Conservation (phyloP, 1,284 basidiomycete genomes). For the Termitomyces sp. region DNA sequence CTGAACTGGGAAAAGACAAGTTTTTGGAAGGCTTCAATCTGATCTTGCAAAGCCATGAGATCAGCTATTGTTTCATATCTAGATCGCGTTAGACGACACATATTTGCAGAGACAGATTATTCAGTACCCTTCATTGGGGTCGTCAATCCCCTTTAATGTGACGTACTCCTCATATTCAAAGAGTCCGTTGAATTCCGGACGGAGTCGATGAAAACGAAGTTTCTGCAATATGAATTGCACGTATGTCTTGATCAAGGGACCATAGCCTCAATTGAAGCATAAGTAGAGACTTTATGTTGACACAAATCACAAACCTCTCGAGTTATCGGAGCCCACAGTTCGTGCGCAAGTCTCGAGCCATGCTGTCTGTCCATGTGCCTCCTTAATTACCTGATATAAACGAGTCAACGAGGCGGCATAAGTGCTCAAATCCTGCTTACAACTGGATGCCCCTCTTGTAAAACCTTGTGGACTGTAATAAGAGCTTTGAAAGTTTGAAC, state of each 20-base stretch:
- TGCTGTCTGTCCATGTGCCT: constrained; percentile 92
- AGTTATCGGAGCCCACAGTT: constrained; percentile 77
- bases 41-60: constrained; percentile 93
- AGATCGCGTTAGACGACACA: constrained; percentile 5
- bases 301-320: constrained; percentile 53
- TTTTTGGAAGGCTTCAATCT: constrained; percentile 96
- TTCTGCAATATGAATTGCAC: constrained; percentile 94
- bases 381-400: constrained; percentile 75
- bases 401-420: constrained; percentile 7
- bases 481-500: constrained; percentile 95
- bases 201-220: constrained; percentile 87
- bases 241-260: constrained; percentile 87
- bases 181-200: constrained; percentile 93
- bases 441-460: constrained; percentile 92
- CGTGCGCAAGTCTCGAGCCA: constrained; percentile 95
- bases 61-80: constrained; percentile 96
- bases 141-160: constrained; percentile 91
- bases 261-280: constrained; percentile 62
- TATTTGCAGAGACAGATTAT: neutral
- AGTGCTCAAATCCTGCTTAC: constrained; percentile 37
- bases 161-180: constrained; percentile 98
- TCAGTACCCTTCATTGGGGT: constrained; percentile 95
- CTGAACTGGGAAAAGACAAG: constrained; percentile 92
- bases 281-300: constrained; percentile 1
- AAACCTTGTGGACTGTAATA: constrained; percentile 92